phyloP scores from a whole-genome alignment of 176 grass and related monocot species.

The Eremochloa ophiuroides region DNA sequence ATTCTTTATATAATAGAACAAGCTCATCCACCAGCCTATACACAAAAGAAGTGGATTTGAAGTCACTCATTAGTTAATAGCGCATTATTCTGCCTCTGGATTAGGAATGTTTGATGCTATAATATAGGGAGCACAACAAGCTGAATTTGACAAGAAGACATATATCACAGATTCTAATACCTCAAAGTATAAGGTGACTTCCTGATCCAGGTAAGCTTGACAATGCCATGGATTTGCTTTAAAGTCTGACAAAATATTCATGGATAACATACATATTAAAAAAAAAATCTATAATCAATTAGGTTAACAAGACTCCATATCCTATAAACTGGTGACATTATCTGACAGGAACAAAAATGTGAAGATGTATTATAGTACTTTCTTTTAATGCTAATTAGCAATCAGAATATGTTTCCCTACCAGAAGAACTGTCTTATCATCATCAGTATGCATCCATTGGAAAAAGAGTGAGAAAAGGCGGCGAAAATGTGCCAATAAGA shows the following conservation, averaged over 20 bases:
- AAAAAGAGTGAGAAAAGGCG: conserved; percentile 88
- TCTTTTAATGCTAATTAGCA: not conserved
- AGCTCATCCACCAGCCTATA: conserved; percentile 82
- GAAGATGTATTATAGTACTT: not conserved
- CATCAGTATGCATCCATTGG: conserved; percentile 86
- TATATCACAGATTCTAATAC: conserved; percentile 23
- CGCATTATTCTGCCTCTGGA: not conserved
- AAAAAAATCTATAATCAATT: not conserved
- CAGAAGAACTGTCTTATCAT: conserved; percentile 71
- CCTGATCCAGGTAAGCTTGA: conserved; percentile 88
- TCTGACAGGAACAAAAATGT: not conserved
- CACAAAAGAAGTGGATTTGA: not conserved
- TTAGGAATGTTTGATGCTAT: not conserved
- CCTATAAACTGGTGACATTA: not conserved
- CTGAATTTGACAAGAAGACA: not conserved
- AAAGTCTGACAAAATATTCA: conserved; percentile 52
- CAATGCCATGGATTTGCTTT: conserved; percentile 49
- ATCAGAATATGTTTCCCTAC: conserved; percentile 28
- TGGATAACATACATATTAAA: not conserved
- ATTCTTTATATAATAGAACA: conserved; percentile 77
- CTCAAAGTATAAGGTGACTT: conserved; percentile 73
- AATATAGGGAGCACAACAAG: not conserved
- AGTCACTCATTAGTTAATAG: not conserved
- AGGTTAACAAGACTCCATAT: not conserved
- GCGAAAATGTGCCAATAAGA: conserved; percentile 82